Evolutionary conservation across 202 grass and related monocot species (phyloP), one percentile per base, ranked within the genome.

Genomic region (Elaeis oleifera): DNA sequence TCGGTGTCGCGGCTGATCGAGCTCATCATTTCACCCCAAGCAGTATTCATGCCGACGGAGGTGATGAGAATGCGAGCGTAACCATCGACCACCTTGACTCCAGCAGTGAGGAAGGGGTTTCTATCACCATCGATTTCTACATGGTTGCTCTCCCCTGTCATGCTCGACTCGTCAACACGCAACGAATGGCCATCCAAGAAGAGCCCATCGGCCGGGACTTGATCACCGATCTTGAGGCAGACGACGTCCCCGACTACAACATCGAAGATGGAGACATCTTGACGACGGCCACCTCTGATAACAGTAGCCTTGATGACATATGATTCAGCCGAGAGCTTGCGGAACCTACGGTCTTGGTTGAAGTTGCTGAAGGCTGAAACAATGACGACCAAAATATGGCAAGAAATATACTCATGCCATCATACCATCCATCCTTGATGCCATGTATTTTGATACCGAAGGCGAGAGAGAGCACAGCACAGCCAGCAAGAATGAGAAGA

Each of bases 371-470:
- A 61, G 5, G 90, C 86, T 0, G 90, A 90, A 0, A 95, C 83
- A 1, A 50, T 55, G 1, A 80, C 76, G 1, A 95, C 90, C 0
- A 95, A 61, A 90, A 84, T 0, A 95, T 79, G 3, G 86, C 90
- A 6, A 95, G 77, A 31, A 95, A 95, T 61, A 95, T 95, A 65
- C 90, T 90, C 15, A 79, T 75, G 20, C 90, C 86, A 11, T 95
- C 86, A 13, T 44, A 44, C 90, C 90, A 95, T 0, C 90, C 90
- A 18, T 84, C 77, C 23, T 56, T 84, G 28, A 87, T 71, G 1
- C 90, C 90, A 58, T 95, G 78, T 78, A 90, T 80, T 69, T 95
- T 90, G 61, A 95, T 87, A 20, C 86, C 86, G 63, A 95, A 95
- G 54, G 60, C 90, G 0, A 90, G 90, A 4, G 90, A 95, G 22